Percentiles rank a stretch among this genome's conserved stretches.
phyloP scores from a whole-genome alignment of 345 rosid species.

The Geranium rotundifolium region DNA sequence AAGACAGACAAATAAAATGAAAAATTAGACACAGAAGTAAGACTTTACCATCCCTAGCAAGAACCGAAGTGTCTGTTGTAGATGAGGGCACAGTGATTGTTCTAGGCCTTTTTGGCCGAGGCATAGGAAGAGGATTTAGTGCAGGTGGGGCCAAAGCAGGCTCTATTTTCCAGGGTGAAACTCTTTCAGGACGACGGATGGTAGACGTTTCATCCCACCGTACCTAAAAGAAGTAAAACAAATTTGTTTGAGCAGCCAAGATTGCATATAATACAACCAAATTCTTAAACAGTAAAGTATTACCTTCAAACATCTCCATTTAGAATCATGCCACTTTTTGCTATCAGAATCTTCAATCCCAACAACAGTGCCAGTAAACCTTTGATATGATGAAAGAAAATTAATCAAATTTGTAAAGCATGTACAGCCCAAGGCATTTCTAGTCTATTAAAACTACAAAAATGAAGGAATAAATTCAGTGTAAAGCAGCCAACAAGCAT shows the following conservation, averaged over 20 bases:
- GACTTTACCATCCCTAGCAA: conserved; percentile 51
- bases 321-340: conserved; percentile 49
- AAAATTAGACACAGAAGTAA: neutral
- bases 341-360: conserved; percentile 62
- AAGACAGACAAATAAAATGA: too few relatives aligned
- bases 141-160: conserved; percentile 42
- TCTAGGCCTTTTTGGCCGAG: conserved; percentile 56
- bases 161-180: conserved; percentile 84
- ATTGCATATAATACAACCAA: too few relatives aligned
- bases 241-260: neutral
- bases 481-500: too few relatives aligned
- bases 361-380: conserved; percentile 74
- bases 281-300: neutral
- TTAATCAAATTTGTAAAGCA: too few relatives aligned
- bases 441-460: too few relatives aligned
- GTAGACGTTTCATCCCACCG: conserved; percentile 74
- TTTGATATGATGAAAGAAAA: conserved; percentile 3
- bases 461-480: too few relatives aligned
- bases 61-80: conserved; percentile 38
- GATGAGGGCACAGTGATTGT: conserved; percentile 39
- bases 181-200: conserved; percentile 71
- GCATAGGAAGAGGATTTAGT: conserved; percentile 43
- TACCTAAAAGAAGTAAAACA: conserved; percentile 28
- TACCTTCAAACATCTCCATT: conserved; percentile 88
- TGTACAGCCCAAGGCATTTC: too few relatives aligned